Evolutionary conservation across 2,329 filamentous ascomycete genomes (phyloP), one percentile per base, ranked within the genome.

Genomic region (Cercospora brassicicola): DNA sequence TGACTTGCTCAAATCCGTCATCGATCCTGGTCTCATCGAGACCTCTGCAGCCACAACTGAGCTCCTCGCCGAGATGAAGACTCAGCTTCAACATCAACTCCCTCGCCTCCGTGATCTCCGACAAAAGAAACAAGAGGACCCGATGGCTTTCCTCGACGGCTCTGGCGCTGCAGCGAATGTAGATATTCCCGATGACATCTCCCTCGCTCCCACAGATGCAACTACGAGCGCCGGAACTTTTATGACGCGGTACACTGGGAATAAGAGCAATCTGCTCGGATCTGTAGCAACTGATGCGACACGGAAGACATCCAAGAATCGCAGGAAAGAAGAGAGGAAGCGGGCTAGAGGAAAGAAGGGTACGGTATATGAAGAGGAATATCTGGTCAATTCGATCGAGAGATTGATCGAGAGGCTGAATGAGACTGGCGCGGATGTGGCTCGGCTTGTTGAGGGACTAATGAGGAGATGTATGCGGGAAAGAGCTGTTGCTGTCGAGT

Each of bases 281-380:
- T 93, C 92, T 20, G 85, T 88, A 1, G 90, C 89, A 20, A 94
- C 91, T 11, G 88, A 89, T 31, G 89, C 91, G 2, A 91, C 89
- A 60, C 87, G 93, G 11, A 91, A 91, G 67, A 97, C 93, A 48
- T 91, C 88, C 76, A 96, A 95, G 84, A 97, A 96, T 77, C 89
- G 93, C 62, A 86, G 90, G 26, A 86, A 93, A 20, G 95, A 99
- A 80, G 95, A 99, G 84, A 89, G 96, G 79, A 99, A 99, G 86
- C 89, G 94, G 15, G 95, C 95, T 0, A 85, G 93, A 7, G 95
- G 95, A 26, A 94, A 97, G 79, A 98, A 98, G 83, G 95, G 95
- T 10, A 97, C 92, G 15, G 92, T 99, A 4, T 99, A 99, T 79
- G 95, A 99, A 79, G 94, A 98, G 77, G 95, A 98, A 80, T 99